These are phyloP conservation scores for Benincasa hispida DNA, from an alignment of 306 rosid genomes.

Conservation along the genomic window DNA sequence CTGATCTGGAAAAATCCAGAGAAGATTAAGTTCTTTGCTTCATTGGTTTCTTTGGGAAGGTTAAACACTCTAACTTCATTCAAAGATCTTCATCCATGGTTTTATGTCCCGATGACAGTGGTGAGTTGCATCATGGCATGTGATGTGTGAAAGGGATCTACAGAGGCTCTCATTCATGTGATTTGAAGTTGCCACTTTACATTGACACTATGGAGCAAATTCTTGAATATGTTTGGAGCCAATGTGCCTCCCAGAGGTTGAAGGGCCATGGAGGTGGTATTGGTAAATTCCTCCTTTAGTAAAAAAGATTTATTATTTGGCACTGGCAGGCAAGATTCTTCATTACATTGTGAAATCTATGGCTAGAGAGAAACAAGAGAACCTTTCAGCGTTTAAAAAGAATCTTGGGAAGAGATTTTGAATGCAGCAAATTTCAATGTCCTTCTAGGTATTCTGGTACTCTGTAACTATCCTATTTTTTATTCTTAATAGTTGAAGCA, in stretches of 20 bases:
- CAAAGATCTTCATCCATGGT: not conserved
- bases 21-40: not conserved
- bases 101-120: not conserved
- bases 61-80: not conserved
- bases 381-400: not conserved
- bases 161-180: not conserved
- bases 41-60: not conserved
- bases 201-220: not conserved
- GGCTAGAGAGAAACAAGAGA: not conserved
- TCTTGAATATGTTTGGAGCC: not conserved
- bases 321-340: not conserved
- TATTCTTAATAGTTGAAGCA: not conserved
- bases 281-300: not conserved
- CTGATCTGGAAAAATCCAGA: not conserved
- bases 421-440: not conserved
- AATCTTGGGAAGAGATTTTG: not conserved
- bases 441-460: not conserved
- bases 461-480: not conserved
- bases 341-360: not conserved
- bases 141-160: not conserved
- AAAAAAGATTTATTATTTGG: not conserved
- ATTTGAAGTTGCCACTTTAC: not conserved
- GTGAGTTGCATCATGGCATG: not conserved
- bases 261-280: not conserved
- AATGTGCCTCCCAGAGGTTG: not conserved